Evolutionary conservation across 768 basidiomycete genomes (phyloP).

Genomic region (Boletus subcaerulescens): DNA sequence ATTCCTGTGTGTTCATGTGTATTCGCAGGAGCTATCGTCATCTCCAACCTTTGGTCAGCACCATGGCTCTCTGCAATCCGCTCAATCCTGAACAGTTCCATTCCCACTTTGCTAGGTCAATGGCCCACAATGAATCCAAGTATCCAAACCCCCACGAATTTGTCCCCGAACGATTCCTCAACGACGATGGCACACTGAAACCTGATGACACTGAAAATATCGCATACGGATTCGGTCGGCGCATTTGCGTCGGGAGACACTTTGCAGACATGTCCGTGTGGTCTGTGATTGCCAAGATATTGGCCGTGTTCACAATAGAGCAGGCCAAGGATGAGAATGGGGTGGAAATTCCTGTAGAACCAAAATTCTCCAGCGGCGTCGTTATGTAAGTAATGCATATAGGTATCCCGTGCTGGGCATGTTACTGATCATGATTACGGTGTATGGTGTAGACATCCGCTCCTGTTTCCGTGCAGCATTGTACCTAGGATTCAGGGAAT

Average conservation of each 20-base stretch:
- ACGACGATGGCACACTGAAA: conserved; percentile 20
- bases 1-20: neutral
- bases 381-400: conserved; percentile 9
- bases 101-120: conserved; percentile 14
- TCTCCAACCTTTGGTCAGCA: conserved; percentile 21
- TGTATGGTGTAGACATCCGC: conserved; percentile 5
- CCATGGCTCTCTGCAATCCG: neutral
- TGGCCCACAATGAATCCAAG: conserved; percentile 27
- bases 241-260: conserved; percentile 30
- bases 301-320: conserved; percentile 17
- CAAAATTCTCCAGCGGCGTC: conserved; percentile 1
- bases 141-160: conserved; percentile 39
- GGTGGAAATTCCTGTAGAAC: conserved; percentile 18
- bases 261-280: conserved; percentile 26
- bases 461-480: conserved; percentile 18
- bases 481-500: conserved; percentile 7
- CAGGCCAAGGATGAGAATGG: conserved; percentile 19
- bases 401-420: neutral
- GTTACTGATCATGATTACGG: neutral
- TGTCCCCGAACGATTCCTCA: conserved; percentile 40
- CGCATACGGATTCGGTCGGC: conserved; percentile 29
- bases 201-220: conserved; percentile 7
- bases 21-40: conserved; percentile 12
- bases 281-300: conserved; percentile 18
- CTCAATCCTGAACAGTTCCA: neutral